phyloP scores from a whole-genome alignment of 257 asterid genomes.

The Solanum sparsipilum region DNA sequence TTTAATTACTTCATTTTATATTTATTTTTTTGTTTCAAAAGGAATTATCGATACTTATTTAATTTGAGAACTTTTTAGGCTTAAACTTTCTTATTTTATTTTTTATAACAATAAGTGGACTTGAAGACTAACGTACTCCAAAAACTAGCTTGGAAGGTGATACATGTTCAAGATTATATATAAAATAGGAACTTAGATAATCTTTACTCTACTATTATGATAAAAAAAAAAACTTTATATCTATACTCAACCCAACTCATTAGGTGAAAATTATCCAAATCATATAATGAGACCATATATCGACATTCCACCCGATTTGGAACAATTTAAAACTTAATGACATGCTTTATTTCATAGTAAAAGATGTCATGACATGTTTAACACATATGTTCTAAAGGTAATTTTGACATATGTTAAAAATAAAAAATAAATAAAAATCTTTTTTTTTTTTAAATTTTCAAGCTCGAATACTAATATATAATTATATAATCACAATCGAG shows the following conservation, averaged over 20 bases:
- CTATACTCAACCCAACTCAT: not conserved
- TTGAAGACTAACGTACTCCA: not conserved
- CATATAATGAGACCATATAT: not conserved
- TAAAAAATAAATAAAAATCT: not conserved
- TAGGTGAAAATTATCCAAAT: not conserved
- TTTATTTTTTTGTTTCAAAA: not conserved
- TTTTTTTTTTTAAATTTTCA: not conserved
- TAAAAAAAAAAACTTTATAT: not conserved
- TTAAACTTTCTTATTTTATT: too few species aligned
- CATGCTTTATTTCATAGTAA: not conserved
- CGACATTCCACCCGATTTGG: not conserved
- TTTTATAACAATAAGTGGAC: not conserved
- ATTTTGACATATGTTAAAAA: not conserved
- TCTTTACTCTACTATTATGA: not conserved
- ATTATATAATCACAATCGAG: not conserved
- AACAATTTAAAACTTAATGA: not conserved
- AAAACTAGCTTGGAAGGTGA: not conserved
- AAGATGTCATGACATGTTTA: not conserved
- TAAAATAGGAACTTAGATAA: not conserved
- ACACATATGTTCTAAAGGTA: not conserved
- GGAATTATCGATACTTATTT: not conserved
- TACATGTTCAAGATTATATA: not conserved
- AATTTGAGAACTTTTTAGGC: not conserved
- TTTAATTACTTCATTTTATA: not conserved
- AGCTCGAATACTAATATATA: not conserved